Conservation (phyloP, 2,329 filamentous ascomycete genomes). For the Aspergillus calidoustus region DNA sequence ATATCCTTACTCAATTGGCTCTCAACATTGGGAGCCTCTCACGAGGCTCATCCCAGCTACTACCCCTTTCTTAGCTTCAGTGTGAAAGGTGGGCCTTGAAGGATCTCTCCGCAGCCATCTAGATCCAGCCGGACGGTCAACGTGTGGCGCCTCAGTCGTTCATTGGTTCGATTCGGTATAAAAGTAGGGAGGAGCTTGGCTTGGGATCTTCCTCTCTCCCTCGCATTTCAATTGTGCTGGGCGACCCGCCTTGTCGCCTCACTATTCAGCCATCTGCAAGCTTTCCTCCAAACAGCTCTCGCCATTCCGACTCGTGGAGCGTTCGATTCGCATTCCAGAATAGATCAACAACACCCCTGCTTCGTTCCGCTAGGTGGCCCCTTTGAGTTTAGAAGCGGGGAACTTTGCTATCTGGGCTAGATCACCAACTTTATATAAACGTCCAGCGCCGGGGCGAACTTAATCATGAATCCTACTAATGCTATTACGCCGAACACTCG, state of each 20-base stretch:
- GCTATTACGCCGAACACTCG: conserved; percentile 11
- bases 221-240: conserved; percentile 15
- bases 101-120: conserved; percentile 20
- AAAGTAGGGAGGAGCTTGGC: conserved; percentile 17
- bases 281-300: conserved; percentile 28
- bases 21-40: conserved; percentile 15
- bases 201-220: conserved; percentile 15
- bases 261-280: conserved; percentile 21
- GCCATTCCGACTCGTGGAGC: conserved; percentile 25
- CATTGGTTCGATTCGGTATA: conserved; percentile 24
- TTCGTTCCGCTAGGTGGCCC: conserved; percentile 16
- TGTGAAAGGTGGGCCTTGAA: conserved; percentile 23
- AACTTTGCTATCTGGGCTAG: conserved; percentile 13
- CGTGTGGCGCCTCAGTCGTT: conserved; percentile 21
- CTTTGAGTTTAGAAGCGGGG: conserved; percentile 19
- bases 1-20: background rate
- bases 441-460: conserved; percentile 8
- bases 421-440: conserved; percentile 24
- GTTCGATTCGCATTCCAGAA: conserved; percentile 31
- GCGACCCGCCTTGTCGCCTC: conserved; percentile 27
- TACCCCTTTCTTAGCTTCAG: conserved; percentile 14
- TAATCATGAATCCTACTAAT: conserved; percentile 23
- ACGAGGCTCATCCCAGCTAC: conserved; percentile 13
- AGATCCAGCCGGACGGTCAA: conserved; percentile 25
- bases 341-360: conserved; percentile 21